Conservation (phyloP, 2,329 filamentous ascomycete genomes). For the Gaeumannomyces sp. region DNA sequence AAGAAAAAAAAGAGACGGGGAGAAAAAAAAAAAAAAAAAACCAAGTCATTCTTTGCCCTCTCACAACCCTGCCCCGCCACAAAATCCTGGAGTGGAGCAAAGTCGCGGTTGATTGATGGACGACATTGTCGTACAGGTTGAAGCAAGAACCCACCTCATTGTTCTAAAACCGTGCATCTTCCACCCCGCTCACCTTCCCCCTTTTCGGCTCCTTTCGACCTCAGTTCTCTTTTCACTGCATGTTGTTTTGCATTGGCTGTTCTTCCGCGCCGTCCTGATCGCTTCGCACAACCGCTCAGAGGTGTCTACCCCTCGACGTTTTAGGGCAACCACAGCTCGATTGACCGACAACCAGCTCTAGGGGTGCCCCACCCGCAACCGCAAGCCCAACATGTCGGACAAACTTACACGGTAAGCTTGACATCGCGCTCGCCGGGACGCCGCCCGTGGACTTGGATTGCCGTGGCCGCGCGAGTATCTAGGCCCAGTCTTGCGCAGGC, state of each 20-base stretch:
- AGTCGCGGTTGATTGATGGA: not conserved
- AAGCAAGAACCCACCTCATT: not conserved
- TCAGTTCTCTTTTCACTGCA: not conserved
- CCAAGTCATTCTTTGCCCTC: conserved; percentile 6
- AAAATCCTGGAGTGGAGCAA: conserved; percentile 7
- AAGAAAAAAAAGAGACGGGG: not conserved
- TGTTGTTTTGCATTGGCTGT: not conserved
- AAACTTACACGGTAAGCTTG: conserved; percentile 80
- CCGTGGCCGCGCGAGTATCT: not conserved
- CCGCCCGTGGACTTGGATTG: not conserved
- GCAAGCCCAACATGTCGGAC: conserved; percentile 65
- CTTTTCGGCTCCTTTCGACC: not conserved
- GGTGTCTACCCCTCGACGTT: not conserved
- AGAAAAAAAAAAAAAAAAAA: not conserved
- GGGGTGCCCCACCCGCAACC: conserved; percentile 8
- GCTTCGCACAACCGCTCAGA: not conserved
- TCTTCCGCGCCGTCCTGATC: not conserved
- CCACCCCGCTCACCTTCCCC: not conserved
- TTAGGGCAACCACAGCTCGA: conserved; percentile 6
- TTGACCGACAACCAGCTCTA: conserved; percentile 9
- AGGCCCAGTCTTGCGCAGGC: not conserved
- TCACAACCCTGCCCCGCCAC: conserved; percentile 14
- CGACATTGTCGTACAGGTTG: not conserved
- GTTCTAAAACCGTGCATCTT: conserved; percentile 3
- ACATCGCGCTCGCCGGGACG: not conserved